These are phyloP conservation scores for Delitschia confertaspora DNA, from an alignment of 495 filamentous ascomycete genomes.

Conservation along the genomic window DNA sequence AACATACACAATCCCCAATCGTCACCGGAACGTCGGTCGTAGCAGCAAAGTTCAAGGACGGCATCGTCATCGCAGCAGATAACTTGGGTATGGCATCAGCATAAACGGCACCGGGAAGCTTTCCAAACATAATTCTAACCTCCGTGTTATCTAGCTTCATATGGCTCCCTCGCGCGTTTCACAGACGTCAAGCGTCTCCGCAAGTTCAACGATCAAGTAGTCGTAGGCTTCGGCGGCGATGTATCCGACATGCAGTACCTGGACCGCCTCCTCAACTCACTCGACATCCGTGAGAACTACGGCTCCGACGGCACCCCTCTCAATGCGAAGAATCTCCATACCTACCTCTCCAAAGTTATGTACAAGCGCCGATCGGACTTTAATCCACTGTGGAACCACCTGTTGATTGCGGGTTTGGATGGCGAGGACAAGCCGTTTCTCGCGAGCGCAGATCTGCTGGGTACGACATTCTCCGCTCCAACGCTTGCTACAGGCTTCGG, in stretches of 20 bases:
- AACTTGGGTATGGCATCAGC: conserved; percentile 64
- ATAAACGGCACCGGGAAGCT: neutral
- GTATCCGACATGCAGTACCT: conserved; percentile 98
- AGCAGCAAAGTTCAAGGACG: conserved; percentile 88
- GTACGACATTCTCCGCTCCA: conserved; percentile 80
- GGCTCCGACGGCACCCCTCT: conserved; percentile 45
- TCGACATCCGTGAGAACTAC: conserved; percentile 86
- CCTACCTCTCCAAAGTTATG: conserved; percentile 86
- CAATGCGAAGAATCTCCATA: conserved; percentile 89
- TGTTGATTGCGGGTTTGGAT: conserved; percentile 85
- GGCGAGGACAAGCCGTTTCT: conserved; percentile 74
- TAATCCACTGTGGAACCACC: conserved; percentile 94
- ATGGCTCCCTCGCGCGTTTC: conserved; percentile 94
- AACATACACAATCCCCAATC: conserved; percentile 80
- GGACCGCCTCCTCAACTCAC: conserved; percentile 74
- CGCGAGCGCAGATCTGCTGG: conserved; percentile 80
- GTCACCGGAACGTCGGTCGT: conserved; percentile 95
- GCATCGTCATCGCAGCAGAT: conserved; percentile 92
- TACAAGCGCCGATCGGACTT: conserved; percentile 91
- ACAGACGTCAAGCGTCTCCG: conserved; percentile 86
- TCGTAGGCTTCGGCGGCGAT: conserved; percentile 87
- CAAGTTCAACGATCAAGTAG: conserved; percentile 62
- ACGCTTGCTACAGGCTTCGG: conserved; percentile 91
- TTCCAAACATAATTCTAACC: neutral
- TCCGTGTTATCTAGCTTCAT: conserved; percentile 63